Evolutionary conservation across 805 yeast genomes (phyloP), one percentile per base, ranked within the genome.

Genomic region (Kazachstania psychrophila): DNA sequence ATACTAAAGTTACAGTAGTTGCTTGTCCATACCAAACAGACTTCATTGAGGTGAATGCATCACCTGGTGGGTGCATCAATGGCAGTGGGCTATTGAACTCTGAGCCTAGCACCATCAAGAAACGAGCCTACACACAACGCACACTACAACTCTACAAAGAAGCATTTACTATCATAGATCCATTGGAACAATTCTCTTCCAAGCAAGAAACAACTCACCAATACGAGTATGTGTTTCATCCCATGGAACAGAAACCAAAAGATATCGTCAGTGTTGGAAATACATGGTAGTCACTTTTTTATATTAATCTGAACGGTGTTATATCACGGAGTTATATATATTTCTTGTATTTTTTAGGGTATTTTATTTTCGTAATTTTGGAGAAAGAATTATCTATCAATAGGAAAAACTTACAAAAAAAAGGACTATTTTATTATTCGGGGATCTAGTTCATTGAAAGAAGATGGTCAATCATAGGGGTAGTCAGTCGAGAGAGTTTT

Each of bases 61-160:
- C 98, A 58, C 98, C 98, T 5, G 87, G 85, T 20, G 98, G 98
- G 1, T 92, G 97, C 53, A 83, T 88, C 39, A 92, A 89, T 52
- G 98, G 98, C 9, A 97, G 98, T 16, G 98, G 98, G 0, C 88
- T 87, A 49, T 71, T 86, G 14, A 69, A 73, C 4, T 67, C 66
- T 5, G 74, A 75, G 0, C 35, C 27, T 12, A 41, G 40, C 29
- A 40, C 42, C 11, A 39, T 34, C 14, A 33, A 43, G 20, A 44
- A 48, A 13, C 35, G 47, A 10, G 39, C 42, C 4, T 36, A 45
- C 15, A 45, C 50, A 1, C 47, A 45, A 24, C 28, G 33, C 13
- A 35, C 54, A 12, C 42, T 46, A 20, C 34, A 32, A 10, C 32
- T 35, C 8, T 52, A 47, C 23, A 16, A 29, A 8, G n/a, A 34